Conservation (phyloP, 345 rosid species). For the Microthlaspi erraticum region DNA sequence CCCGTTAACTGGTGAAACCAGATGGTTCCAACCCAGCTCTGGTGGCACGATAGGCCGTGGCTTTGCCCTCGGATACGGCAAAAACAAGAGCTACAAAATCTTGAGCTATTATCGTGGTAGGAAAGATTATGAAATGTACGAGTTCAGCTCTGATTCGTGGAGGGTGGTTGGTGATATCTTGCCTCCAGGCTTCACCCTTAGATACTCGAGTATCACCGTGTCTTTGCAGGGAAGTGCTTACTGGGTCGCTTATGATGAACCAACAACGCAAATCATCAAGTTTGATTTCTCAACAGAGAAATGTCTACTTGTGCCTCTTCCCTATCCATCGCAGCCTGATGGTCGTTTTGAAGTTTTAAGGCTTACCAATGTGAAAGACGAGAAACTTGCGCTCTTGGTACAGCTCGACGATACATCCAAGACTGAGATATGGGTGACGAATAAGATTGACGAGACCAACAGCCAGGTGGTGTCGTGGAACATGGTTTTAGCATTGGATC, state of each 20-base stretch:
- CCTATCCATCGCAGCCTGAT: background rate
- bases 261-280: background rate
- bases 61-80: background rate
- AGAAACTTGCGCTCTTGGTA: background rate
- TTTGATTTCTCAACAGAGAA: background rate
- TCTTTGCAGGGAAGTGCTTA: background rate
- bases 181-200: background rate
- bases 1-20: background rate
- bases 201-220: background rate
- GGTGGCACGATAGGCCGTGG: fast-evolving
- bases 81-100: background rate
- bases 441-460: constrained; percentile 10
- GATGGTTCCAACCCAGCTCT: background rate
- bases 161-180: background rate
- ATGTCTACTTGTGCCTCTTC: background rate
- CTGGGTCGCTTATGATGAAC: background rate
- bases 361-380: background rate
- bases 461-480: background rate
- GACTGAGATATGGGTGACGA: constrained; percentile 10
- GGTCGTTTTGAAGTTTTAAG: fast-evolving
- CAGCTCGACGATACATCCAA: background rate
- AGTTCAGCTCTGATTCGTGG: background rate
- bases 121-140: background rate
- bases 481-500: background rate
- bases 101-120: background rate